Conservation (phyloP, 306 rosid species). For the Quercus alba region DNA sequence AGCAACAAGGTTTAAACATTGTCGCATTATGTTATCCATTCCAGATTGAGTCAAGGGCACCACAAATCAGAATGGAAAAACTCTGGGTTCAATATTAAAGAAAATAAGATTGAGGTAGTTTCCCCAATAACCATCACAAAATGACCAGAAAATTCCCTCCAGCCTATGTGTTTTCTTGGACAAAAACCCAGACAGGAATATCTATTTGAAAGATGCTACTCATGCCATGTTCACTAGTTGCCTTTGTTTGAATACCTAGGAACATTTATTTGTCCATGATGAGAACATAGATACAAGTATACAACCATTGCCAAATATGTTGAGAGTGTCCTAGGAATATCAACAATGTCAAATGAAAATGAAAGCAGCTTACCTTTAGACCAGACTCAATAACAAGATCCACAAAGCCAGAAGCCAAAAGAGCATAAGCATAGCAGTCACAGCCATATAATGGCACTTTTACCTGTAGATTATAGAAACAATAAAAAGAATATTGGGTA, state of each 20-base stretch:
- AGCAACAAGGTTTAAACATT: not conserved
- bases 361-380: slow-evolving; percentile 58
- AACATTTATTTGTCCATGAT: not conserved
- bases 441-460: slow-evolving; percentile 91
- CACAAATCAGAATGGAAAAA: not conserved
- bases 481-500: not conserved
- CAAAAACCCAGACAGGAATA: not conserved
- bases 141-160: not conserved
- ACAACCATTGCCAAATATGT: not conserved
- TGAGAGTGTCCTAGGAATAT: not conserved
- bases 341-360: not conserved
- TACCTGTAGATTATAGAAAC: slow-evolving; percentile 47
- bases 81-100: not conserved
- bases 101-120: not conserved
- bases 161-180: not conserved
- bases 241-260: not conserved
- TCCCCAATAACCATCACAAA: not conserved
- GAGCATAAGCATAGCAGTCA: slow-evolving; percentile 98
- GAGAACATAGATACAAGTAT: not conserved
- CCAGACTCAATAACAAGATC: slow-evolving; percentile 94
- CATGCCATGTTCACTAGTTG: not conserved
- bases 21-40: too few species aligned
- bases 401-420: slow-evolving; percentile 86
- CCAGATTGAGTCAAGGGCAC: too few species aligned
- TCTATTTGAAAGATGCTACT: not conserved